Evolutionary conservation across 2,329 filamentous ascomycete species (phyloP), one percentile per base, ranked within the genome.

Genomic region (Ceratocystis ficicola): DNA sequence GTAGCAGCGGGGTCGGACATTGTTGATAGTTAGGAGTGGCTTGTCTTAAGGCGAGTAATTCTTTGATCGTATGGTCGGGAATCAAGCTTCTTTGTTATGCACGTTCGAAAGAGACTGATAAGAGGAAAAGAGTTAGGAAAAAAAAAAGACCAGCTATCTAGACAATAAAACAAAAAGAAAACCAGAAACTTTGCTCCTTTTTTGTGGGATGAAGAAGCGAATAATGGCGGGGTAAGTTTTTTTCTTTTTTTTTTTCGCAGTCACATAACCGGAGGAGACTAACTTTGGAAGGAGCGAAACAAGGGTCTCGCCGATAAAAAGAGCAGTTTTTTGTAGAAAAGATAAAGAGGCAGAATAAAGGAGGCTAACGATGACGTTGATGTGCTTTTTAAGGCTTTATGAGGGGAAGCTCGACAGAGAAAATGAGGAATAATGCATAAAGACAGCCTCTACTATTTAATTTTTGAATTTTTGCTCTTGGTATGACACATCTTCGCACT

Each of bases 1-100:
- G 73, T 72, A 59, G 72, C 68, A 62, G 71, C 71, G 41, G 73
- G 72, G 69, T 76, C 74, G 50, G 73, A 70, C 75, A 76, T 76
- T 65, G 55, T 63, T 32, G 52, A 57, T 63, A n/a, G 30, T 12
- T 12, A 28, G 8, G 36, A 65, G n/a, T 8, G 20, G 30, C n/a
- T 41, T n/a, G 20, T 17, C n/a, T 41, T 12, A 12, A 41, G 36
- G 12, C 12, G 36, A 41, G 2, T 10, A 5, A 12, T 41, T 41
- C 10, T 4, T 41, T 12, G 10, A 41, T 41, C 10, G 36, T 41
- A 41, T 1, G 10, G 36, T 15, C 1, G 36, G 2, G 36, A 41
- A 41, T 12, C 8, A 10, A 41, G 36, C 10, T 41, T 41, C 36
- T 12, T 41, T 41, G 36, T 41, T 15, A 2, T 41, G 3, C 3